Percentiles rank a stretch among this genome's conserved stretches.
phyloP scores from a whole-genome alignment of 306 rosid species.

The Trifolium subterraneum region DNA sequence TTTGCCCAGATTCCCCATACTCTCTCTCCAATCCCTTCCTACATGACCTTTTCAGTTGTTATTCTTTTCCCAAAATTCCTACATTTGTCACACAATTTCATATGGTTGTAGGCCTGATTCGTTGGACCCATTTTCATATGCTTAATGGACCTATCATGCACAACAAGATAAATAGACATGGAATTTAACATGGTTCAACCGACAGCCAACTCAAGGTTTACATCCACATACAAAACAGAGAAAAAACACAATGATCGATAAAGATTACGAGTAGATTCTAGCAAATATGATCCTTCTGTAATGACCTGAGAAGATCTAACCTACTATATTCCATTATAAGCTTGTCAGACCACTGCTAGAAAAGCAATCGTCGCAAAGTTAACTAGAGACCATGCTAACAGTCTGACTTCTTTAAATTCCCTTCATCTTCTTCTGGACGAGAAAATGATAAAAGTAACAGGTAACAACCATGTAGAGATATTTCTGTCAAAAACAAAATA shows the following conservation, averaged over 20 bases:
- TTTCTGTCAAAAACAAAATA: constrained; percentile 27
- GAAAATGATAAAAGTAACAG: constrained; percentile 10
- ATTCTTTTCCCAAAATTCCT: background rate
- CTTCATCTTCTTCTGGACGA: constrained; percentile 28
- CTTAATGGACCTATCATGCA: too few relatives aligned
- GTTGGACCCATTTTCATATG: constrained; percentile 3
- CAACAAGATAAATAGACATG: background rate
- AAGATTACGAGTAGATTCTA: background rate
- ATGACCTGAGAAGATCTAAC: constrained; percentile 11
- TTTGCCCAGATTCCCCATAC: background rate
- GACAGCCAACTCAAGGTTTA: constrained; percentile 24
- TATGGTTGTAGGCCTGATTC: background rate
- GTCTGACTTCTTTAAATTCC: background rate
- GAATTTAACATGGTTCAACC: constrained; percentile 8
- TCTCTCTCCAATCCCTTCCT: background rate
- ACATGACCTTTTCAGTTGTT: background rate
- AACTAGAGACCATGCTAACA: constrained; percentile 24
- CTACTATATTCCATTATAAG: background rate
- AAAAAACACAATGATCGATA: background rate
- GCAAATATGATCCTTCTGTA: constrained; percentile 12
- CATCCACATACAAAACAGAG: constrained; percentile 14
- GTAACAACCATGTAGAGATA: constrained; percentile 8
- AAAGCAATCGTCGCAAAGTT: constrained; percentile 21
- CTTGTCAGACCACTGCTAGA: constrained; percentile 13
- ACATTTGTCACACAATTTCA: background rate